Conservation (phyloP, 306 rosid species). For the Albizia julibrissin region DNA sequence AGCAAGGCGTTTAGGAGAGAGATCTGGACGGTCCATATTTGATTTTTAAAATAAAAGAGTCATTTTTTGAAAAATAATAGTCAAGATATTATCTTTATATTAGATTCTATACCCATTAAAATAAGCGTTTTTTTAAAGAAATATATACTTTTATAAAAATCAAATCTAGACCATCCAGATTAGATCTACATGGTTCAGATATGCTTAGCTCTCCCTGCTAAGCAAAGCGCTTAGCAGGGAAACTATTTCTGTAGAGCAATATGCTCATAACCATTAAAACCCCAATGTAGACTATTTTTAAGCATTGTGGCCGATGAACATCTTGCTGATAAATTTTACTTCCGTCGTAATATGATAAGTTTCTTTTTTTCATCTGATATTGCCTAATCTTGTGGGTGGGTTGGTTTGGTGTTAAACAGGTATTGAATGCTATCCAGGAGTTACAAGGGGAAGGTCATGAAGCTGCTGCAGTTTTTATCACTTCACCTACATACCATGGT, state of each 20-base stretch:
- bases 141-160: too few relatives aligned
- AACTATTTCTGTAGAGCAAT: constrained; percentile 13
- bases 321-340: background rate
- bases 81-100: too few relatives aligned
- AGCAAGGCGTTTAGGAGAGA: too few relatives aligned
- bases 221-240: too few relatives aligned
- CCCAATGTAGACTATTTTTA: background rate
- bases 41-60: too few relatives aligned
- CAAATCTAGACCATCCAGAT: too few relatives aligned
- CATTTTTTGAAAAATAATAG: too few relatives aligned
- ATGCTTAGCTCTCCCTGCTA: too few relatives aligned
- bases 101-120: too few relatives aligned
- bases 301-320: constrained; percentile 5
- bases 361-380: constrained; percentile 9
- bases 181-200: too few relatives aligned
- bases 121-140: too few relatives aligned
- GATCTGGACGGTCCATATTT: too few relatives aligned
- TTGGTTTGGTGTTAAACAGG: constrained; percentile 46
- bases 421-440: constrained; percentile 63
- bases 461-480: constrained; percentile 74
- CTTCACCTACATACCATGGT: constrained; percentile 90
- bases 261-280: background rate
- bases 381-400: constrained; percentile 11
- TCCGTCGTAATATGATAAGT: background rate
- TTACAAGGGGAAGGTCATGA: constrained; percentile 61